Base-by-base conservation (phyloP, 768 basidiomycete species). In the Termitomyces sp. region DNA sequence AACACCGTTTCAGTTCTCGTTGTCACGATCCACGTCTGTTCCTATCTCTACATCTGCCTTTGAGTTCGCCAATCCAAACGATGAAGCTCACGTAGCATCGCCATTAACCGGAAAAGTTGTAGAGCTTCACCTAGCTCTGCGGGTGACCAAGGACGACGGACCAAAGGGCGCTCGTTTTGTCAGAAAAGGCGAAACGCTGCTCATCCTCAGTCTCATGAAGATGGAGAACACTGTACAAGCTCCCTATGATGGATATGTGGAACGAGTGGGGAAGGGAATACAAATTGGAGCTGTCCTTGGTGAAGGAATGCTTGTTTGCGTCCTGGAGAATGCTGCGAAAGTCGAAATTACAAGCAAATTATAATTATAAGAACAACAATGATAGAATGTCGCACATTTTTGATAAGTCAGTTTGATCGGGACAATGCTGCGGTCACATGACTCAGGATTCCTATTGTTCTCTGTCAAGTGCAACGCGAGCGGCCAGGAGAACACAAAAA, bases 131-230 rank as follows among this genome's bases (percentile, higher is more conserved):
- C 62, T 68, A 7, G 70, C 71, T 1, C 55, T 74, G 45, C 43
- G 61, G 12, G 59, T 57, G 24, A 44, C 58, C 24, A 45, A 48
- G 6, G 33, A 32, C 6, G 13, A 22, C 12, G 12, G n/a, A 33
- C 32, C 32, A 32, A 49, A 1, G 20, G 20, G 32, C 2, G 18
- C 20, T 42, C 58, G 60, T n/a, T 58, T 53, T 52, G 65, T 75
- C 28, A 69, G 59, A 40, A 71, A 68, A 57, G 75, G 74, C 3
- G 73, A 76, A 14, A 60, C 69, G 4, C 24, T 76, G 20, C 54
- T 72, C 26, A 64, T 72, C 9, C 49, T 76, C 38, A 76, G 72
- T 42, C 69, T 72, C 24, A 76, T 76, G 75, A 76, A 76, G 68
- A 76, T 76, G 74, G 75, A 76, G 57, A 75, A 66, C 55, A 62